Base-by-base conservation (phyloP, 768 basidiomycete species). In the Boletus tomentosulus region DNA sequence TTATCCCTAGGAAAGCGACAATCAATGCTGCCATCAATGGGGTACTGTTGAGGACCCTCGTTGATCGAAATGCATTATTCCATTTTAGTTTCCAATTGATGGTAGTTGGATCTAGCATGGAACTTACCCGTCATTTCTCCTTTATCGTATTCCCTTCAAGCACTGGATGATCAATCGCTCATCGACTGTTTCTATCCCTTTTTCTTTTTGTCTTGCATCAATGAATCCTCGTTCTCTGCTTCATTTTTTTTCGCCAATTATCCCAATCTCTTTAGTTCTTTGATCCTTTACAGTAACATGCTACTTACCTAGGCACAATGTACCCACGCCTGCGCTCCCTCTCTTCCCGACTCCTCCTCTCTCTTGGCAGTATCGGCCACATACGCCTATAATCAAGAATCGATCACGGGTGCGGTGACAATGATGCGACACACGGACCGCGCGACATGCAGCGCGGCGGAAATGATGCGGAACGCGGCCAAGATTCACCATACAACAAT, bases 11-110 rank as follows among this genome's bases (percentile, higher is more conserved):
- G 53, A 91, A 93, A 71, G 73, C 75, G 27, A 76, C 77, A 25
- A 90, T 94, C 70, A 94, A 93, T 59, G 77, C 82, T 46, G 79
- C 84, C 13, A 92, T 94, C 57, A 89, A 92, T 65, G 75, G 84
- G 50, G 75, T 82, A 41, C 73, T 92, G 53, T 74, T 66, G 54
- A 66, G 42, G 37, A 4, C 15, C 2, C 35, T 41, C 24, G 11
- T 13, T n/a, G 30, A 19, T 15, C 2, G 19, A 11, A 42, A 19
- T 42, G 22, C 12, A 24, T 10, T 42, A 12, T n/a, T n/a, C n/a
- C n/a, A n/a, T n/a, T n/a, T n/a, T n/a, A n/a, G n/a, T n/a, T n/a
- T n/a, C n/a, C n/a, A n/a, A n/a, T n/a, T n/a, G 19, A 12, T 42
- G n/a, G 53, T 50, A 25, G 48, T 43, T 55, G 51, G 63, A 64